Evolutionary conservation across 2,329 filamentous ascomycete species (phyloP), one percentile per base, ranked within the genome.

Genomic region (Colletotrichum neosansevieriae): DNA sequence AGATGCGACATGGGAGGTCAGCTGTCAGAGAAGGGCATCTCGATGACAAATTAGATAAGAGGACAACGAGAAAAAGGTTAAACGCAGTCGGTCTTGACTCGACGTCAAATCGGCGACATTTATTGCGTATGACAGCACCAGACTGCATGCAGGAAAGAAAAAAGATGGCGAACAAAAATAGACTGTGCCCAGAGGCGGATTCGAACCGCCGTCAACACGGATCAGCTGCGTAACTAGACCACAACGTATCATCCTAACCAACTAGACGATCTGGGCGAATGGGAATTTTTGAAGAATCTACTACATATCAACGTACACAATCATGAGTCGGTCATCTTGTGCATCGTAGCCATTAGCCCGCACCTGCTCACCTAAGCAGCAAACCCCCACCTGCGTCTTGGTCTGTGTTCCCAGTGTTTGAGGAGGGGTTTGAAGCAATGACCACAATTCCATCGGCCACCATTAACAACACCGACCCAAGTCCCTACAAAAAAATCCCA

Each of bases 201-300:
- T 71, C 70, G 70, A 71, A 71, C 70, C 68, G 67, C 67, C 70
- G 67, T 71, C 70, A 71, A 70, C 59, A 69, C 69, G 67, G 69
- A 34, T 60, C 34, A 42, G 61, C 56, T 59, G 63, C 59, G 67
- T 68, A 63, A 63, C 50, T 34, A 69, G 49, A 67, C 69, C 69
- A 71, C 69, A 71, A 71, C 67, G 69, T 69, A 70, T 70, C 69
- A 71, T 71, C 69, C 69, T 71, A 71, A 71, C 69, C 69, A 71
- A 71, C 69, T 71, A 71, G 69, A 71, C 69, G 67, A 71, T 71
- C 69, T 65, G 67, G 67, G 69, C 69, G 13, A 61, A 21, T 32
- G 34, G 9, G 11, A 10, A 6, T 19, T 1, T 6, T 40, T 2
- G 21, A 2, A n/a, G n/a, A 29, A 7, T 7, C 6, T 29, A 29